Conservation (phyloP, 805 yeast genomes). For the Starmera dryadoides region DNA sequence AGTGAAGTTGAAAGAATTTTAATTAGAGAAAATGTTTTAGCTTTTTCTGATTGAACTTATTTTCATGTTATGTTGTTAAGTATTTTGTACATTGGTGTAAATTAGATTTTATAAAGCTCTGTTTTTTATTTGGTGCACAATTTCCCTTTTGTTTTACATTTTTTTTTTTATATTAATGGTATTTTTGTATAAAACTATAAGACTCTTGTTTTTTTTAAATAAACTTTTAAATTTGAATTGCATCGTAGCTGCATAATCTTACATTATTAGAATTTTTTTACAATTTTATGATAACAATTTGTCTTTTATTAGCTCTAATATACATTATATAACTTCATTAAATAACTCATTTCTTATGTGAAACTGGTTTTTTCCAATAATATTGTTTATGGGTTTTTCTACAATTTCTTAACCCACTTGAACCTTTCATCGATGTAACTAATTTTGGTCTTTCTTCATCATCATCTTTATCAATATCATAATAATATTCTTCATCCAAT, state of each 20-base stretch:
- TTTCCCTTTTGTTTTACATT: too few relatives aligned
- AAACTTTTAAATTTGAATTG: too few relatives aligned
- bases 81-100: neutral
- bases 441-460: conserved; percentile 63
- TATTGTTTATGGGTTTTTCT: conserved; percentile 86
- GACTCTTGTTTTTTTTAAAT: neutral
- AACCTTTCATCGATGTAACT: conserved; percentile 74
- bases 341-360: conserved; percentile 10
- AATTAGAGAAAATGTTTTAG: conserved; percentile 54
- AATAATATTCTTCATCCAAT: conserved; percentile 89
- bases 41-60: conserved; percentile 13
- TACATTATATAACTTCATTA: neutral
- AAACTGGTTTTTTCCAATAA: conserved; percentile 38
- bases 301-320: neutral
- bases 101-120: neutral
- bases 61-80: neutral
- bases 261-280: neutral
- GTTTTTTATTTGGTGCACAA: neutral
- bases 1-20: conserved; percentile 60
- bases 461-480: conserved; percentile 73
- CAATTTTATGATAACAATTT: neutral
- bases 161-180: neutral
- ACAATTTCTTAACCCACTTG: conserved; percentile 76
- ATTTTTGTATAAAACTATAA: too few relatives aligned
- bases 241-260: neutral